Conservation (phyloP, 1,139 yeast species). For the Geotrichum siamense region DNA sequence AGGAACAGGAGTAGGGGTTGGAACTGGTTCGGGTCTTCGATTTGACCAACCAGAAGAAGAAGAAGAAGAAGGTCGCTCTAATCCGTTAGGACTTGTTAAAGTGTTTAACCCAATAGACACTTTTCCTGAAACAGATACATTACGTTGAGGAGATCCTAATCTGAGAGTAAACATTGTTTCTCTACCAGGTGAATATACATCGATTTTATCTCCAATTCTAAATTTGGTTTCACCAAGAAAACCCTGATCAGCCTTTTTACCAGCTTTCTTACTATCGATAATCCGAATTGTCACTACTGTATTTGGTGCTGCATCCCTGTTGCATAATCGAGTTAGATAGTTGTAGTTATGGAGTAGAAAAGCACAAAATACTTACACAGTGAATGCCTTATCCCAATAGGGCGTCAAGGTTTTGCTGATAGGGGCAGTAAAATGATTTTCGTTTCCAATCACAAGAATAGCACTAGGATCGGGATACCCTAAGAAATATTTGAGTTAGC, state of each 20-base stretch:
- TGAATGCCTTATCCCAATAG: conserved; percentile 92
- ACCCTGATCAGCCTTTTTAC: conserved; percentile 89
- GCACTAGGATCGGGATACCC: conserved; percentile 91
- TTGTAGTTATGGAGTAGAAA: not conserved
- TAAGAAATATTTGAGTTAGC: conserved; percentile 11
- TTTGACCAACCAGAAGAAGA: conserved; percentile 20
- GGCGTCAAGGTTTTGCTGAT: conserved; percentile 93
- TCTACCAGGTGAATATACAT: conserved; percentile 49
- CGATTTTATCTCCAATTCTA: conserved; percentile 82
- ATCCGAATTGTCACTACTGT: conserved; percentile 88
- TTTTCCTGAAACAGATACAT: not conserved
- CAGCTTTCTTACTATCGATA: conserved; percentile 96
- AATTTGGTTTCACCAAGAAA: conserved; percentile 92
- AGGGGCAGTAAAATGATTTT: conserved; percentile 89
- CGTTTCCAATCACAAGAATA: conserved; percentile 94
- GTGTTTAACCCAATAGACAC: conserved; percentile 41
- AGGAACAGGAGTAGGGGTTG: conserved; percentile 6
- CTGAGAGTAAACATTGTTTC: conserved; percentile 84
- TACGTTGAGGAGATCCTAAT: conserved; percentile 41
- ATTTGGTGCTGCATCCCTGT: conserved; percentile 59
- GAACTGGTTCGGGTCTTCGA: conserved; percentile 39
- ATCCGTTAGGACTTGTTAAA: conserved; percentile 87
- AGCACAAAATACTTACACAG: conserved; percentile 34
- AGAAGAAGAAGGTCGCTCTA: too few relatives aligned
- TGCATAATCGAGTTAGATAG: conserved; percentile 21